Evolutionary conservation across 768 basidiomycete genomes (phyloP).

Genomic region (Leccinum variicolor): DNA sequence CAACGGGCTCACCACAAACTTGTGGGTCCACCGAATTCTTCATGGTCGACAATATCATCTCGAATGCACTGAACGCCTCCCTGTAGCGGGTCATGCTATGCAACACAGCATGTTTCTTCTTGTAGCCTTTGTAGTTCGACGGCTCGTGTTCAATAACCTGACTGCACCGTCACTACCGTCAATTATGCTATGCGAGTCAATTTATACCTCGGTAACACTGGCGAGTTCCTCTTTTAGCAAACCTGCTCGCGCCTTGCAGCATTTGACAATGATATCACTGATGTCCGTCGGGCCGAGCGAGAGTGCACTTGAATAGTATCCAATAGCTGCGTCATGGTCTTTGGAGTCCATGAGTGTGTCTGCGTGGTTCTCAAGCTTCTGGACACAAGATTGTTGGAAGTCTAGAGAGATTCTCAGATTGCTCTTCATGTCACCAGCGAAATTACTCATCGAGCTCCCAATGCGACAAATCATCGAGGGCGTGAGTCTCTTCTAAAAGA

Average conservation of each 20-base stretch:
- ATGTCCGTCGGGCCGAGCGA: neutral
- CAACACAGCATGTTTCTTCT: neutral
- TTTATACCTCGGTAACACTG: neutral
- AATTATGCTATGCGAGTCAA: neutral
- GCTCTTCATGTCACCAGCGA: neutral
- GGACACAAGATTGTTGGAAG: neutral
- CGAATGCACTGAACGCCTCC: neutral
- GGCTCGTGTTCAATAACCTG: neutral
- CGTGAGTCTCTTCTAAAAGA: too few species aligned
- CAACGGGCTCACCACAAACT: neutral
- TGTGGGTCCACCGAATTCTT: neutral
- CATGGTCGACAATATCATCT: neutral
- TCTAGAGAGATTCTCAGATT: neutral
- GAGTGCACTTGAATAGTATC: neutral
- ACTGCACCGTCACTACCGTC: neutral
- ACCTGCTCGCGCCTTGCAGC: neutral
- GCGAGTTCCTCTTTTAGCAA: neutral
- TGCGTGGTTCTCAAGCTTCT: neutral
- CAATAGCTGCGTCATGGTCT: neutral
- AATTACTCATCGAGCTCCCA: neutral
- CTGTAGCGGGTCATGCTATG: neutral
- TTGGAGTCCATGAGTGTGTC: neutral
- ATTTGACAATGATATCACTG: neutral
- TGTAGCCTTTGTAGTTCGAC: neutral
- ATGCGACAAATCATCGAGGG: neutral